Evolutionary conservation across 2,329 filamentous ascomycete species (phyloP).

Genomic region (Ophiocordyceps camponoti-saundersi): DNA sequence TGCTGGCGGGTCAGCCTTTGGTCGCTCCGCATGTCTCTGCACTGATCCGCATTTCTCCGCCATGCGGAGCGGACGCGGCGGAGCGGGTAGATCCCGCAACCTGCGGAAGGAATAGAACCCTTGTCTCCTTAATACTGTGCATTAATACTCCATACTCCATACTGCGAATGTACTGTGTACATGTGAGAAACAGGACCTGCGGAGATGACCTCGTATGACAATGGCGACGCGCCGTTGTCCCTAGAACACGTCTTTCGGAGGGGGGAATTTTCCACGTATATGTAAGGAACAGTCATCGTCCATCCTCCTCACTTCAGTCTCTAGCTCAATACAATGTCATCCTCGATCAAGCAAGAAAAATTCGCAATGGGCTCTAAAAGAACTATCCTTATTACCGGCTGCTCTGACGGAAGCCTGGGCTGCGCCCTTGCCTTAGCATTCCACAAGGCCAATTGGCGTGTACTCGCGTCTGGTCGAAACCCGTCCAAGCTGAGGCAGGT

Average conservation of each 20-base stretch:
- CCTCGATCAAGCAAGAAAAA: background rate
- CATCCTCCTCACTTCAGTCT: background rate
- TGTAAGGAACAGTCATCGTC: too few species aligned
- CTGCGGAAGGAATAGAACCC: background rate
- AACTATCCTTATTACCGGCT: conserved; percentile 17
- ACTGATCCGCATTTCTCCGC: background rate
- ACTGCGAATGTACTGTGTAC: too few species aligned
- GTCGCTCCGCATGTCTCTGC: background rate
- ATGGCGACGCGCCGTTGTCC: too few species aligned
- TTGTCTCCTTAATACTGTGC: background rate
- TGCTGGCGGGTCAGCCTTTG: background rate
- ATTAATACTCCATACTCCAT: too few species aligned
- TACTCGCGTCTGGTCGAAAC: conserved; percentile 14
- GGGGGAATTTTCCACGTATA: too few species aligned
- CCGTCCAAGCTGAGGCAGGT: conserved; percentile 7
- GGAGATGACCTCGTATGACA: too few species aligned
- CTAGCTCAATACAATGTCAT: background rate
- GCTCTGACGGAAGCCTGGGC: conserved; percentile 16
- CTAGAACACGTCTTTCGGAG: too few species aligned
- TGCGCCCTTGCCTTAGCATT: conserved; percentile 13
- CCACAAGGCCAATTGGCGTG: conserved; percentile 9
- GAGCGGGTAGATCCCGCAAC: background rate
- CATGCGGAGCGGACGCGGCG: background rate
- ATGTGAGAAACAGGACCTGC: too few species aligned
- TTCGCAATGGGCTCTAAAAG: background rate